Evolutionary conservation across 805 yeast genomes (phyloP).

Genomic region (Blastobotrys parvus): DNA sequence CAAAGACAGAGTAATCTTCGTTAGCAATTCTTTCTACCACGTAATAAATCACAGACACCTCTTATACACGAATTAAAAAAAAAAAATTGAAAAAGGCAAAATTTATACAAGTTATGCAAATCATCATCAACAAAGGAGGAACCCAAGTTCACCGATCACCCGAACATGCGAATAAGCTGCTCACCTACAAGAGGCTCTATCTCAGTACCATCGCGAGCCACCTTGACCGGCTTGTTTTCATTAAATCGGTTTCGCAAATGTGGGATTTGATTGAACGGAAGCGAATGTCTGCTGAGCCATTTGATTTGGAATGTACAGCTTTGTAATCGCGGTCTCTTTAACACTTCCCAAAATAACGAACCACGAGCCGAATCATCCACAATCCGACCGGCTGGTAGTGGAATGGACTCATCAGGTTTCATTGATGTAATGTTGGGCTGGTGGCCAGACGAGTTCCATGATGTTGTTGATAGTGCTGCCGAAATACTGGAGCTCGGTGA

Average conservation of each 20-base stretch:
- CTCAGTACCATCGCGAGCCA: slow-evolving; percentile 38
- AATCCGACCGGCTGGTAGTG: slow-evolving; percentile 18
- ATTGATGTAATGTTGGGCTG: slow-evolving; percentile 7
- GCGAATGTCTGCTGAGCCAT: slow-evolving; percentile 32
- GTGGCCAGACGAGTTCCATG: background rate
- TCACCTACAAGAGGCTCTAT: slow-evolving; percentile 30
- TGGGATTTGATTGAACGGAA: slow-evolving; percentile 23
- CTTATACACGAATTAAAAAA: too few relatives aligned
- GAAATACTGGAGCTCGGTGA: background rate
- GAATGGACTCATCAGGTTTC: slow-evolving; percentile 9
- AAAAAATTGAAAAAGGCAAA: too few relatives aligned
- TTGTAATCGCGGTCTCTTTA: slow-evolving; percentile 2
- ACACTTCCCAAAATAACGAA: slow-evolving; percentile 32
- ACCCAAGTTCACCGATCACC: background rate
- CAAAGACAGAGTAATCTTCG: too few relatives aligned
- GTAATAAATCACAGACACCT: too few relatives aligned
- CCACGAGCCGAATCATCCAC: slow-evolving; percentile 27
- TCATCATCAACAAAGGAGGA: too few relatives aligned
- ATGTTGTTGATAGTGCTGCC: background rate
- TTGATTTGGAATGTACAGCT: slow-evolving; percentile 28
- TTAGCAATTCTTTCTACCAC: too few relatives aligned
- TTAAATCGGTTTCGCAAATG: slow-evolving; percentile 31
- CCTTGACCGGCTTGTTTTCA: slow-evolving; percentile 31
- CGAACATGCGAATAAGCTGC: slow-evolving; percentile 24
- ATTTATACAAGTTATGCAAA: too few relatives aligned